Conservation (phyloP, 2,329 filamentous ascomycete species). For the Hypoxylon sp. region DNA sequence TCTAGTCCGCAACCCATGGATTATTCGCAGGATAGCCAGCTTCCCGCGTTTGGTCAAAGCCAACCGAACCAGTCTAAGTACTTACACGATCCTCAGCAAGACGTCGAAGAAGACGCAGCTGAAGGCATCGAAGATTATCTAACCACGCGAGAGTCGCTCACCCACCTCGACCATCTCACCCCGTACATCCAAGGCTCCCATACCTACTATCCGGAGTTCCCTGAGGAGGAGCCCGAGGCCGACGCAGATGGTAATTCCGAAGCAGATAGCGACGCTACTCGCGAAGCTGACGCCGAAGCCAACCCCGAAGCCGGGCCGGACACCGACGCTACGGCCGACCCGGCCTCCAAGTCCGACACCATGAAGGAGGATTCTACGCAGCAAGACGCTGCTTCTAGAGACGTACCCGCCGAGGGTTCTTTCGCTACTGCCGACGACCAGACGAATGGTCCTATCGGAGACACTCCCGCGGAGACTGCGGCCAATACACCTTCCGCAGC, state of each 20-base stretch:
- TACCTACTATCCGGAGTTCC: conserved; percentile 39
- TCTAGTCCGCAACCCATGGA: conserved; percentile 4
- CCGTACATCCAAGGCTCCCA: conserved; percentile 41
- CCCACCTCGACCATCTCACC: conserved; percentile 41
- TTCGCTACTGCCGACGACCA: conserved; percentile 33
- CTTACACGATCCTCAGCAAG: conserved; percentile 7
- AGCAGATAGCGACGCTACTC: conserved; percentile 1
- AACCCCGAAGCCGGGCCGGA: conserved; percentile 40
- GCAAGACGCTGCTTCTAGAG: conserved; percentile 38
- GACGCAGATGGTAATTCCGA: conserved; percentile 22
- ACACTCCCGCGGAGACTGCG: conserved; percentile 49
- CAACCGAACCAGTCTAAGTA: conserved; percentile 3
- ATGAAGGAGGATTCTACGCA: conserved; percentile 6
- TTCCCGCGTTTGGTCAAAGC: not conserved
- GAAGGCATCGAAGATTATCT: conserved; percentile 8
- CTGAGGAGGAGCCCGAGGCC: conserved; percentile 29
- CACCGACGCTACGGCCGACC: conserved; percentile 41
- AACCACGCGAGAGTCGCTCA: conserved; percentile 26
- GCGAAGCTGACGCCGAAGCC: conserved; percentile 31
- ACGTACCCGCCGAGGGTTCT: conserved; percentile 30
- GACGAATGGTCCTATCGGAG: conserved; percentile 40
- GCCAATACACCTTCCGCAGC: conserved; percentile 49
- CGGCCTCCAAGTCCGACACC: conserved; percentile 29
- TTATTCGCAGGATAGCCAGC: not conserved
- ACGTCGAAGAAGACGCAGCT: not conserved